Conservation (phyloP, 768 basidiomycete species). For the Kwoniella sp. region DNA sequence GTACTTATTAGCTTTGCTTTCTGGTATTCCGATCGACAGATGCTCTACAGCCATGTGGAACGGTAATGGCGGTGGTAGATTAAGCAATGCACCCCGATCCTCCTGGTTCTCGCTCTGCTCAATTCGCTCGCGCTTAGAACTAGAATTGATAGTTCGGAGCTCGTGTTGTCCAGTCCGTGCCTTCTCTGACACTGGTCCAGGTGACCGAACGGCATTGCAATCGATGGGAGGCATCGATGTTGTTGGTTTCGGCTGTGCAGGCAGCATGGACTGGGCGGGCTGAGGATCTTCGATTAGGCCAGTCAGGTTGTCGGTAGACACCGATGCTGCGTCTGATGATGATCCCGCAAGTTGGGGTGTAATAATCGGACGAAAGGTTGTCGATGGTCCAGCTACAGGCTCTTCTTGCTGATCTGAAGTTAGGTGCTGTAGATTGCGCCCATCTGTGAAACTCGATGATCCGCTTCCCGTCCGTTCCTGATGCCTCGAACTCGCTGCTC, state of each 20-base stretch:
- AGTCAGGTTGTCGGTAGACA: too few relatives aligned
- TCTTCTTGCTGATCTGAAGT: neutral
- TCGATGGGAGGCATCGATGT: neutral
- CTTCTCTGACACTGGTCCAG: neutral
- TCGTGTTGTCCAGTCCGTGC: neutral
- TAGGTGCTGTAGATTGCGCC: too few relatives aligned
- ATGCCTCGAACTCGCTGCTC: too few relatives aligned
- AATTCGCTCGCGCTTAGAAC: neutral
- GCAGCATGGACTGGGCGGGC: too few relatives aligned
- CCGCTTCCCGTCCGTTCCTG: too few relatives aligned
- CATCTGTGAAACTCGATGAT: too few relatives aligned
- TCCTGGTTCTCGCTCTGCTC: neutral
- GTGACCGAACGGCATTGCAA: neutral
- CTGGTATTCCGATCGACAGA: slow-evolving; percentile 39
- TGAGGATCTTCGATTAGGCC: too few relatives aligned
- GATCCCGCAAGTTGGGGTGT: too few relatives aligned
- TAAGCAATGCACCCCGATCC: slow-evolving; percentile 28
- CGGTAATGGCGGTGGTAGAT: slow-evolving; percentile 41
- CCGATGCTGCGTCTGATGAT: too few relatives aligned
- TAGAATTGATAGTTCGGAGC: neutral
- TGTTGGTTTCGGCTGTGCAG: too few relatives aligned
- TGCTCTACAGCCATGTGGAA: slow-evolving; percentile 35
- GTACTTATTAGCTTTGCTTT: slow-evolving; percentile 14
- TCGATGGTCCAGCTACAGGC: neutral
- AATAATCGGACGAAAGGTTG: neutral